phyloP scores from a whole-genome alignment of 2,329 filamentous ascomycete genomes.

The Catunica adiposa region DNA sequence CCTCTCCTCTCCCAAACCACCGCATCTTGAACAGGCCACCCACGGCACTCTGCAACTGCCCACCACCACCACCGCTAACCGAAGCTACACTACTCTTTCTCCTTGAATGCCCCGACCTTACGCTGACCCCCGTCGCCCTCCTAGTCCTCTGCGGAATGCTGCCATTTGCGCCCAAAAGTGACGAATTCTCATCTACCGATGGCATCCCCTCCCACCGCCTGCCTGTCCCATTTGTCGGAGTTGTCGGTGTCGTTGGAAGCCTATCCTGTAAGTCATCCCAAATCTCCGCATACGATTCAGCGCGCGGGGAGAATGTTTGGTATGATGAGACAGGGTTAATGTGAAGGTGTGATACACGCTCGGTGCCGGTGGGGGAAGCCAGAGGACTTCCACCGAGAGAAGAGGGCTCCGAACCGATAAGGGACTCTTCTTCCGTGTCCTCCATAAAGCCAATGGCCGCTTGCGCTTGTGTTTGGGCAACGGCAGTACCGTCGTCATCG shows the following conservation, averaged over 20 bases:
- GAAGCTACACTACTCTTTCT: constrained; percentile 16
- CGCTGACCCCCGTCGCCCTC: constrained; percentile 38
- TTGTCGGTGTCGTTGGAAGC: constrained; percentile 11
- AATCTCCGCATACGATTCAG: constrained; percentile 49
- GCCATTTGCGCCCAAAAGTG: constrained; percentile 17
- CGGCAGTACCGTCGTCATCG: constrained; percentile 34
- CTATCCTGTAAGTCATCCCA: constrained; percentile 80
- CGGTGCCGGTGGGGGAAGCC: constrained; percentile 23
- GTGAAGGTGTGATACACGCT: constrained; percentile 19
- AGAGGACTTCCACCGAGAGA: constrained; percentile 17
- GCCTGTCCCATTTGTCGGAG: constrained; percentile 15
- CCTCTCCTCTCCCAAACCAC: constrained; percentile 30
- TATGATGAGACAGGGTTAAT: constrained; percentile 6
- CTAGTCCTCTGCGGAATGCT: constrained; percentile 31
- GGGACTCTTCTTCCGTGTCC: constrained; percentile 35
- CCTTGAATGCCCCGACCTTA: constrained; percentile 20
- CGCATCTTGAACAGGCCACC: constrained; percentile 36
- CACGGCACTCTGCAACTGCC: constrained; percentile 31
- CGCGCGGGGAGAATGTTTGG: constrained; percentile 20
- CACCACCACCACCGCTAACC: constrained; percentile 21
- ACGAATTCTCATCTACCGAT: constrained; percentile 20
- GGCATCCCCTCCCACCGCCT: constrained; percentile 13
- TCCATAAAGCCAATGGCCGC: constrained; percentile 72
- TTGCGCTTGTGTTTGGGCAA: constrained; percentile 40
- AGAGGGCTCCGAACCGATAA: constrained; percentile 20